Base-by-base conservation (phyloP, 495 filamentous ascomycete species). In the Penicillium maclennaniae region DNA sequence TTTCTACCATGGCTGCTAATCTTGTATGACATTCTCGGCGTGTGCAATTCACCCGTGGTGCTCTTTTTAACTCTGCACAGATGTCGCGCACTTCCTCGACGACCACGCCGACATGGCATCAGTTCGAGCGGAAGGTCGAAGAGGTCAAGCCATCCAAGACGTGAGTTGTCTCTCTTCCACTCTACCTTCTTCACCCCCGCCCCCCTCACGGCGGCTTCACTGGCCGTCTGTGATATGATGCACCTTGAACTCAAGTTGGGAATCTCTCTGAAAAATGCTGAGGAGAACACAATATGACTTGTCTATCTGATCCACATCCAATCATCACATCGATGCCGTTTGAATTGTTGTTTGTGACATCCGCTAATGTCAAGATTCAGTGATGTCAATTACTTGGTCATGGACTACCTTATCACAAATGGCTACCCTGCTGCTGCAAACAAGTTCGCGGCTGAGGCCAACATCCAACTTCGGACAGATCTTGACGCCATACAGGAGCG, bases 261-360 rank as follows among this genome's bases (percentile, higher is more conserved):
- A 99, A 99, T 99, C 93, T 99, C 93, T 99, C 93, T 83, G 87
- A 98, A 87, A 70, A 60, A 36, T 54, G 67, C 74, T 97, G 93
- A 84, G 84, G 93, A 97, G 88, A 92, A 86, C 66, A 78, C 77
- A 51, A 43, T 75, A 81, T 82, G 78, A 86, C 84, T 88, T 88
- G 83, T 82, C 47, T 68, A 72, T 83, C 83, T 90, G 83, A 87
- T 55, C 54, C 43, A 49, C 48, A 58, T 53, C 47, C 31, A 1
- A 25, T 62, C 36, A 43, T 46, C 16, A 42, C 51, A 36, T 43
- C 53, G 20, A 39, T 54, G 4, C 28, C 25, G 53, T 56, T 48
- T 23, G 47, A 41, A 43, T 43, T 58, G 44, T 45, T 36, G 42
- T 60, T 19, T 54, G 45, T 9, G 6, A 47, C 60, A 23, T 20